phyloP scores from a whole-genome alignment of 805 yeast genomes.

The Lipomyces spencermartinsiae region DNA sequence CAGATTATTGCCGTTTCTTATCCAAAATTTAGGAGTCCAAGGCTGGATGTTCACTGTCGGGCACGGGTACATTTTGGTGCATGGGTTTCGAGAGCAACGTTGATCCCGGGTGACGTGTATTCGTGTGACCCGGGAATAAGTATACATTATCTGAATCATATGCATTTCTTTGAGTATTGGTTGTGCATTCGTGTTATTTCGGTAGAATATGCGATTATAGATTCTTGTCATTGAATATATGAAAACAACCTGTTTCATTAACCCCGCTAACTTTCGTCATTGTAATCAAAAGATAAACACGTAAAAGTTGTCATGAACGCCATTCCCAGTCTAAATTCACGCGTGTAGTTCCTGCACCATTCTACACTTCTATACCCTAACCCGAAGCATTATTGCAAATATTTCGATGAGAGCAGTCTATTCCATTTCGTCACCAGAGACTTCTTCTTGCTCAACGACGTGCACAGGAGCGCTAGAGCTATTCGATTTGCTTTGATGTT shows the following conservation, averaged over 20 bases:
- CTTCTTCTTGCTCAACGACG: constrained; percentile 55
- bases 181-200: not conserved
- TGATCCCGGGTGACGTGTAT: not conserved
- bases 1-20: constrained; percentile 24
- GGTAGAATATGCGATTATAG: not conserved
- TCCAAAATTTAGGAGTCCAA: constrained; percentile 19
- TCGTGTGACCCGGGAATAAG: not conserved
- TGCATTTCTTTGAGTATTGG: not conserved
- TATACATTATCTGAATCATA: not conserved
- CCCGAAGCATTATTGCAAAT: not conserved
- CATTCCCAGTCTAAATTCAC: too few species aligned
- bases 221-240: not conserved
- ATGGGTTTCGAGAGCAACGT: constrained; percentile 13
- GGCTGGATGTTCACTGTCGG: constrained; percentile 28
- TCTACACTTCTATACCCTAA: not conserved
- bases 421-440: constrained; percentile 59
- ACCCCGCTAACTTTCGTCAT: too few species aligned
- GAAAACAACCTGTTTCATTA: not conserved
- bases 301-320: too few species aligned
- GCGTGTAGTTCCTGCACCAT: too few species aligned
- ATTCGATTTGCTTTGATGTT: constrained; percentile 59
- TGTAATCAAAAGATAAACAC: too few species aligned
- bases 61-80: constrained; percentile 23
- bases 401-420: not conserved
- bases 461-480: constrained; percentile 47